phyloP scores from a whole-genome alignment of 768 basidiomycete species.

The Lyophyllum semitale region DNA sequence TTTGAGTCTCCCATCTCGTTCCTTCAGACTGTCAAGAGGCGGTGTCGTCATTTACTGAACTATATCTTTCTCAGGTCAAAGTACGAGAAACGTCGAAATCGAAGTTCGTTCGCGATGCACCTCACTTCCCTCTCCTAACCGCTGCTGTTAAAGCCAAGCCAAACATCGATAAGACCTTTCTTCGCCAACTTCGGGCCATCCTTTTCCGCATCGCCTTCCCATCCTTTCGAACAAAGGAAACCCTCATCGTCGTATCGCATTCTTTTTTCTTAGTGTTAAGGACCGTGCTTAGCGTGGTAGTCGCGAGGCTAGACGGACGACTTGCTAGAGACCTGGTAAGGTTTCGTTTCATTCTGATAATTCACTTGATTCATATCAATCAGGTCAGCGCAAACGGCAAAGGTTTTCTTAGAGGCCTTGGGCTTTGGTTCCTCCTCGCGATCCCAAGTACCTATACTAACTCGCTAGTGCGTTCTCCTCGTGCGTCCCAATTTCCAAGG shows the following conservation, averaged over 20 bases:
- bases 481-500: not conserved
- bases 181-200: constrained; percentile 74
- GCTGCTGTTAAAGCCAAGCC: constrained; percentile 49
- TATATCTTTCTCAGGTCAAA: constrained; percentile 32
- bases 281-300: constrained; percentile 85
- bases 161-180: constrained; percentile 67
- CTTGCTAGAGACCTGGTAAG: constrained; percentile 85
- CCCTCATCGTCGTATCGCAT: constrained; percentile 72
- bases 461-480: constrained; percentile 64
- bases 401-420: constrained; percentile 82
- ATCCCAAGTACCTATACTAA: constrained; percentile 96
- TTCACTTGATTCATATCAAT: not conserved
- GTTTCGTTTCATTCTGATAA: not conserved
- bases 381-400: constrained; percentile 80
- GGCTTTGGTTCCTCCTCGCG: constrained; percentile 87
- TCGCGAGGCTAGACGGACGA: constrained; percentile 85
- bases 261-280: constrained; percentile 84
- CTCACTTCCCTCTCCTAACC: constrained; percentile 62
- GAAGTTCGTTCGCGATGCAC: constrained; percentile 52
- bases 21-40: not conserved
- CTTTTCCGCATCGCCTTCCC: constrained; percentile 72
- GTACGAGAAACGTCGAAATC: constrained; percentile 49
- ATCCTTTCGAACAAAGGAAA: constrained; percentile 65
- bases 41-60: not conserved
- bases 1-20: no score